These are phyloP conservation scores for Suhomyces pyralidae DNA, from an alignment of 805 yeast species.

Conservation along the genomic window DNA sequence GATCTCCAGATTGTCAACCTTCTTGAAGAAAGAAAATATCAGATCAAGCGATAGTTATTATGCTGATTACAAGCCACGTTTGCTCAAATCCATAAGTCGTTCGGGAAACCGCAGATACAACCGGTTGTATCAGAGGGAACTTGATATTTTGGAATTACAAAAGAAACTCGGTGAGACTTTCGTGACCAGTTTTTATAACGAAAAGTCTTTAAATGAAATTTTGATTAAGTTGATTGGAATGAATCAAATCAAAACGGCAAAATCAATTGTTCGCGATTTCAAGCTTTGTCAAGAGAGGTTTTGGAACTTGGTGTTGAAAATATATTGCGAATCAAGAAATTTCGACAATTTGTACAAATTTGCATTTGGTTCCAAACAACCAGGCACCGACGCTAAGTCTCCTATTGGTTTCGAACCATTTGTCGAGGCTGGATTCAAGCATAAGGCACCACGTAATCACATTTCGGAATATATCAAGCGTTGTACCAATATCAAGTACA, in stretches of 20 bases:
- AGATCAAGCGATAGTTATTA: slow-evolving; percentile 14
- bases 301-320: slow-evolving; percentile 52
- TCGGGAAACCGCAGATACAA: slow-evolving; percentile 18
- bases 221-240: slow-evolving; percentile 28
- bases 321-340: slow-evolving; percentile 44
- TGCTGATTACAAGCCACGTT: slow-evolving; percentile 22
- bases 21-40: slow-evolving; percentile 13
- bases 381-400: slow-evolving; percentile 52
- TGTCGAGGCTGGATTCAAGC: slow-evolving; percentile 47
- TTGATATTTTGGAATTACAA: slow-evolving; percentile 30
- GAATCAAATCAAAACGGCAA: slow-evolving; percentile 51
- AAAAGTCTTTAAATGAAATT: slow-evolving; percentile 24
- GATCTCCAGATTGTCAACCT: slow-evolving; percentile 14
- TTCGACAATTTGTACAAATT: slow-evolving; percentile 52
- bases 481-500: slow-evolving; percentile 44
- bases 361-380: slow-evolving; percentile 29
- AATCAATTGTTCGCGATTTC: slow-evolving; percentile 49
- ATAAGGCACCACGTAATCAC: slow-evolving; percentile 53
- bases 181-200: slow-evolving; percentile 26
- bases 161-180: slow-evolving; percentile 33
- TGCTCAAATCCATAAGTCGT: slow-evolving; percentile 20
- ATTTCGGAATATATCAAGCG: slow-evolving; percentile 59
- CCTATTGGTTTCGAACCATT: slow-evolving; percentile 73
- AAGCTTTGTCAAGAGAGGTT: slow-evolving; percentile 56
- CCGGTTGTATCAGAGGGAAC: slow-evolving; percentile 25